Base-by-base conservation (phyloP, 1,284 basidiomycete species). In the Pisolithus thermaeus region DNA sequence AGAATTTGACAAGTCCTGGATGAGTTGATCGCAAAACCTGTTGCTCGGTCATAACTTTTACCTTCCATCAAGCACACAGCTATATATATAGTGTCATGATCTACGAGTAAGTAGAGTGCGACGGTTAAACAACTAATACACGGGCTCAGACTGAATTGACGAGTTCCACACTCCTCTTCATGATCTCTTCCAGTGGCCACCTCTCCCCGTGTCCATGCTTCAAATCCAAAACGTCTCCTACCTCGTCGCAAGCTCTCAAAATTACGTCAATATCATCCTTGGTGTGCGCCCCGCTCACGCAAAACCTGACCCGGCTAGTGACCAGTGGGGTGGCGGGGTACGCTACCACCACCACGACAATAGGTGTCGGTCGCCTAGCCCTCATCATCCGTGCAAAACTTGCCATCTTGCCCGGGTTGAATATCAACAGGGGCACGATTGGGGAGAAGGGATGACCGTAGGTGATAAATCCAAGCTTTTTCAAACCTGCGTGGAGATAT, bases 391-490 rank as follows among this genome's bases (percentile, higher is more conserved):
- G 80, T 60, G 87, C 86, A 75, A 94, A 95, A 63, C 86, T 78
- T 52, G 79, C 80, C 90, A 96, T 92, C 74, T 96, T 96, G 49
- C 90, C 95, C 0, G 93, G 94, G 66, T 94, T 84, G 80, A 93
- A 99, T 38, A 99, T 77, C 52, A 99, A 77, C 42, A 98, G 75
- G 0, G 97, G 97, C 3, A 98, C 87, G 59, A 99, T 93, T 3
- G 97, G 95, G 23, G 90, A 93, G 62, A 94, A 87, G 48, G 85
- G 82, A 70, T 92, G 86, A 1, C 96, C 94, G 63, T 95, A 98
- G 8, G 92, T 90, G 74, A 99, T 97, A 77, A 99, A 99, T 0
- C 96, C 97, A 38, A 99, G 83, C 68, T 94, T 96, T 61, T 83
- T 78, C 50, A 99, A 78, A 4, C 88, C 96, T 7, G 81, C 81